Evolutionary conservation across 192 early-diverging fungal genomes (phyloP).

Genomic region (Obelidium mucronatum): DNA sequence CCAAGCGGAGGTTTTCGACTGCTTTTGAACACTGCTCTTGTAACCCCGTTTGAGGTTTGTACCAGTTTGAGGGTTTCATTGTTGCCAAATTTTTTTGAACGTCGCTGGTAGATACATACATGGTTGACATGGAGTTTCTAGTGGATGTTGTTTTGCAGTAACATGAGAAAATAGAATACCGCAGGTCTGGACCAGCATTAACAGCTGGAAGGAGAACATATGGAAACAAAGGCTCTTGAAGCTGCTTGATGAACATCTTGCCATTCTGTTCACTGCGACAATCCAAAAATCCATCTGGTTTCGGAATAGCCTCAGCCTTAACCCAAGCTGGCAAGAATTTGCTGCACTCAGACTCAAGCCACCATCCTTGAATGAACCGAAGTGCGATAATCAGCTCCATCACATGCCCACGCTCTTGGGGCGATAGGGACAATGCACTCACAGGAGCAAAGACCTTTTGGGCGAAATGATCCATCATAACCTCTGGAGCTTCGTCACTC

Average conservation of each 20-base stretch:
- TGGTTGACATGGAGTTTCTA: background rate
- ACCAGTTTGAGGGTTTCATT: background rate
- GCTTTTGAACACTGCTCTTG: background rate
- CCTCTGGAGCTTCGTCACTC: background rate
- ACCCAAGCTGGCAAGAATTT: slow-evolving; percentile 7
- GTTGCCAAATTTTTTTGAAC: background rate
- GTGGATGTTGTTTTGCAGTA: slow-evolving; percentile 22
- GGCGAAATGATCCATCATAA: background rate
- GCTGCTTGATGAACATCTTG: slow-evolving; percentile 14
- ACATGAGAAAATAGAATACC: slow-evolving; percentile 26
- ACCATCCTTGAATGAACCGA: slow-evolving; percentile 11
- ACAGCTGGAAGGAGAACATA: slow-evolving; percentile 10
- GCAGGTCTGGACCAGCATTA: slow-evolving; percentile 33
- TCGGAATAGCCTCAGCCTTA: background rate
- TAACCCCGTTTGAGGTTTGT: background rate
- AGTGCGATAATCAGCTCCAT: slow-evolving; percentile 17
- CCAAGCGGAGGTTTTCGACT: background rate
- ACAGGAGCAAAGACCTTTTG: background rate
- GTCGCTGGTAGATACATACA: background rate
- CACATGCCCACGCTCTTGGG: slow-evolving; percentile 23
- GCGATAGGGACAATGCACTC: background rate
- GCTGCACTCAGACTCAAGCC: background rate
- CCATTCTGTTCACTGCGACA: background rate
- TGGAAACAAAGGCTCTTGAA: slow-evolving; percentile 20
- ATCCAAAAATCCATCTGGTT: slow-evolving; percentile 9